These are phyloP conservation scores for Solanum pinnatisectum DNA, from an alignment of 257 asterid species.

Conservation along the genomic window DNA sequence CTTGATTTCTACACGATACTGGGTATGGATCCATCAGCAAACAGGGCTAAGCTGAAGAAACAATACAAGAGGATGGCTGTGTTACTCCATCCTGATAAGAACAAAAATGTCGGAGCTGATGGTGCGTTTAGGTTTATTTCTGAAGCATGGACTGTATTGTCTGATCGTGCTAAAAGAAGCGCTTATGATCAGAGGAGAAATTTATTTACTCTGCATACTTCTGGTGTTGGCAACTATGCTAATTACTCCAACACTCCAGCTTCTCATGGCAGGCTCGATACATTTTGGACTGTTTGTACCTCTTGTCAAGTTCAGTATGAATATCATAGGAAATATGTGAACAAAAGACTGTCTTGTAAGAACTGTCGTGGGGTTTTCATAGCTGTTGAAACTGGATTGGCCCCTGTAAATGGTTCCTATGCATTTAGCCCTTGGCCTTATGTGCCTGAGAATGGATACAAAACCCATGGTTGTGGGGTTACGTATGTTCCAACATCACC, in stretches of 20 bases:
- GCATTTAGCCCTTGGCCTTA: conserved; percentile 57
- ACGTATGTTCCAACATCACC: conserved; percentile 40
- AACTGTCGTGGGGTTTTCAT: conserved; percentile 88
- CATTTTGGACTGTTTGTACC: conserved; percentile 95
- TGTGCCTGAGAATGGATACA: conserved; percentile 51
- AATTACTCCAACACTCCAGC: conserved; percentile 35
- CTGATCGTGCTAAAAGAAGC: conserved; percentile 37
- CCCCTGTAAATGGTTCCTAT: conserved; percentile 58
- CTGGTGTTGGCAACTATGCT: conserved; percentile 34
- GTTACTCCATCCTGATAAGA: conserved; percentile 66
- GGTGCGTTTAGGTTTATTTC: conserved; percentile 53
- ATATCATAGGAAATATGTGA: conserved; percentile 79
- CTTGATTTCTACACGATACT: conserved; percentile 60
- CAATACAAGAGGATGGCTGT: conserved; percentile 57
- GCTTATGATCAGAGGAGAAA: conserved; percentile 53
- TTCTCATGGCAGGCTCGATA: conserved; percentile 56
- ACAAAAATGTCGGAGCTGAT: conserved; percentile 57
- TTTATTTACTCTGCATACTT: conserved; percentile 24
- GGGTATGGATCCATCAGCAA: conserved; percentile 42
- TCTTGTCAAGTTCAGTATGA: conserved; percentile 94
- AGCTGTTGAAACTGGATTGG: conserved; percentile 89
- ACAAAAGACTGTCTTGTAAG: conserved; percentile 86
- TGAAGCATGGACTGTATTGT: conserved; percentile 49
- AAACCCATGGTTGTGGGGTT: conserved; percentile 49
- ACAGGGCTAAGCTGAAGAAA: conserved; percentile 36